Conservation (phyloP, 352 stramenopile species). For the Phytophthora boehmeriae region DNA sequence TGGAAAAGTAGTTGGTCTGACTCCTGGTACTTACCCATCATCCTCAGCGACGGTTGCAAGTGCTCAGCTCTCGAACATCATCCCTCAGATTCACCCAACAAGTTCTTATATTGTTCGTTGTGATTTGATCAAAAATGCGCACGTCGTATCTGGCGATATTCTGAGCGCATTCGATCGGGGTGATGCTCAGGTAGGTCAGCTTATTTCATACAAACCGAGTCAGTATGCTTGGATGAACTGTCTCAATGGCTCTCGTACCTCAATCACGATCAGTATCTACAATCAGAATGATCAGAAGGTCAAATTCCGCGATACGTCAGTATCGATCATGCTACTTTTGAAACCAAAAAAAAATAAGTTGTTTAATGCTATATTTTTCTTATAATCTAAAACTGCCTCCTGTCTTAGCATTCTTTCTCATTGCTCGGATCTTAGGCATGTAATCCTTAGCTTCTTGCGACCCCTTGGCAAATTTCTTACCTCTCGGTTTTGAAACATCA, state of each 20-base stretch:
- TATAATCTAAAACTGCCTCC: not conserved
- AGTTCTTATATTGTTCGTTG: slow-evolving; percentile 9
- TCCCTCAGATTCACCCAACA: slow-evolving; percentile 1
- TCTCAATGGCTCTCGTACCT: slow-evolving; percentile 4
- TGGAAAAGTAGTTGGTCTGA: slow-evolving; percentile 8
- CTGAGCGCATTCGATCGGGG: not conserved
- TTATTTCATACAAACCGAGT: slow-evolving; percentile 3
- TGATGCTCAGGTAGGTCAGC: slow-evolving; percentile 1
- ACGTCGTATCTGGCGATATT: not conserved
- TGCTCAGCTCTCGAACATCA: slow-evolving; percentile 4
- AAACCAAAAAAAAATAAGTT: too few relatives aligned
- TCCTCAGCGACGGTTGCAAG: not conserved
- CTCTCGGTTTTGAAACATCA: not conserved
- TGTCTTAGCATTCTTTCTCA: not conserved
- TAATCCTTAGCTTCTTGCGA: not conserved
- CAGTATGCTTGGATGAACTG: slow-evolving; percentile 5
- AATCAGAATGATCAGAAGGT: slow-evolving; percentile 10
- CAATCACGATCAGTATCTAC: slow-evolving; percentile 7
- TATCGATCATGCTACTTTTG: slow-evolving; percentile 11
- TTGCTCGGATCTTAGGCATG: not conserved
- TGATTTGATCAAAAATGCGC: slow-evolving; percentile 9
- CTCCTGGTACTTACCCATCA: slow-evolving; percentile 2
- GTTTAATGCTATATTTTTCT: too few relatives aligned
- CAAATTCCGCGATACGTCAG: not conserved
- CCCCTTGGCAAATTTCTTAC: not conserved